phyloP scores from a whole-genome alignment of 1,139 yeast species.

The Hansenula lynferdii region DNA sequence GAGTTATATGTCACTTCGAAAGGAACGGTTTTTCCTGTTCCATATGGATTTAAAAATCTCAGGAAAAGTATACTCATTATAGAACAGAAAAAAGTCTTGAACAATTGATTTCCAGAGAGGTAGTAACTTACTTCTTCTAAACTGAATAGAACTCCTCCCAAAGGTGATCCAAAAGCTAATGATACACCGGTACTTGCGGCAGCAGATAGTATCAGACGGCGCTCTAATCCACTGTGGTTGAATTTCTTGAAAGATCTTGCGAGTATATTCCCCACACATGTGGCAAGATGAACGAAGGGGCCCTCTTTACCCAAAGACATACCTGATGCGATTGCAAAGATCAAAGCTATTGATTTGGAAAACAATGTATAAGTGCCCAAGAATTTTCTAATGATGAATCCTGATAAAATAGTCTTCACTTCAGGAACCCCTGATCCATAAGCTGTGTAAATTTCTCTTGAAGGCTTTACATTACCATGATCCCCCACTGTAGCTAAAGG shows the following conservation, averaged over 20 bases:
- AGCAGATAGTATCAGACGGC: constrained; percentile 54
- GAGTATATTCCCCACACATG: constrained; percentile 57
- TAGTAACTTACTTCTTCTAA: constrained; percentile 60
- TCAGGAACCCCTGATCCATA: constrained; percentile 67
- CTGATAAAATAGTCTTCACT: constrained; percentile 50
- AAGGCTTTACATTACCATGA: neutral
- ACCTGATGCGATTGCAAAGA: constrained; percentile 59
- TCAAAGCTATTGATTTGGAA: constrained; percentile 45
- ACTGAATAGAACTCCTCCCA: constrained; percentile 61
- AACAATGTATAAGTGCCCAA: constrained; percentile 51
- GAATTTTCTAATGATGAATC: constrained; percentile 50
- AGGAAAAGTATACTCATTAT: constrained; percentile 52
- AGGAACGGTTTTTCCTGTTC: constrained; percentile 57
- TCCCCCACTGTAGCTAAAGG: constrained; percentile 16
- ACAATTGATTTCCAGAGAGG: constrained; percentile 52
- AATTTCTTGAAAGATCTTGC: constrained; percentile 46
- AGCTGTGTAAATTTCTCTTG: constrained; percentile 45
- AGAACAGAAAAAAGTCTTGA: constrained; percentile 58
- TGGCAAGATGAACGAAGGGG: constrained; percentile 62
- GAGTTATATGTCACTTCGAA: constrained; percentile 51
- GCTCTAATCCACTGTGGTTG: constrained; percentile 45
- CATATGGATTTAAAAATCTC: constrained; percentile 56
- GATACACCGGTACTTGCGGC: constrained; percentile 65
- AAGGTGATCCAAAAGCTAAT: constrained; percentile 60
- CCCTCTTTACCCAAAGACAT: constrained; percentile 64